Conservation (phyloP, 306 rosid species). For the Vigna mungo region DNA sequence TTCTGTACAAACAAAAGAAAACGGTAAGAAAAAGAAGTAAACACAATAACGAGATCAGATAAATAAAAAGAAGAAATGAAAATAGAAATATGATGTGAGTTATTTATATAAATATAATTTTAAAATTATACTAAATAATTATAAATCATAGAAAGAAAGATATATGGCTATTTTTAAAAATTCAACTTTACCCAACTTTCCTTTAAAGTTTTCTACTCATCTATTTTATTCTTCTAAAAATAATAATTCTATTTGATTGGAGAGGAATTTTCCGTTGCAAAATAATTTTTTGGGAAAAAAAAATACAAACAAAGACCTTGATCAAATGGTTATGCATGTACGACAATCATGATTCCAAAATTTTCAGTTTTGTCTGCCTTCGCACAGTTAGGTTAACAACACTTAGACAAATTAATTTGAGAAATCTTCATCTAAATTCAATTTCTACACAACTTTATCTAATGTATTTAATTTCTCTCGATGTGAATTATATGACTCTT, state of each 20-base stretch:
- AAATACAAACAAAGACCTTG: no score
- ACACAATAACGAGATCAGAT: neutral
- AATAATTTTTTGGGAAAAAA: no score
- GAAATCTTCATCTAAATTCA: neutral
- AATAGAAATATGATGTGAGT: neutral
- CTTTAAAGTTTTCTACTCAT: neutral
- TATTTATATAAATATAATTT: neutral
- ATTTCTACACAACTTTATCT: neutral
- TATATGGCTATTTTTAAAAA: neutral
- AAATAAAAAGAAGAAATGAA: neutral
- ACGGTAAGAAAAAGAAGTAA: neutral
- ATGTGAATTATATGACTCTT: neutral
- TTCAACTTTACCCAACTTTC: neutral
- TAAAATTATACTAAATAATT: neutral
- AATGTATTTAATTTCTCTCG: neutral
- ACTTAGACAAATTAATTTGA: neutral
- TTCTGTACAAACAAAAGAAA: neutral
- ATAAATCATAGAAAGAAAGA: neutral
- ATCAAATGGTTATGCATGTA: no score
- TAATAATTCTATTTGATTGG: no score
- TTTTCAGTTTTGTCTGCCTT: constrained; percentile 16
- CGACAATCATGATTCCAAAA: neutral
- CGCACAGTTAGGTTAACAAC: constrained; percentile 26
- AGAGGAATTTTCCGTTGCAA: no score
- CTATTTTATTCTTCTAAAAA: neutral